Percentiles rank a stretch among this genome's conserved stretches.
phyloP scores from a whole-genome alignment of 371 early-diverging fungal genomes.

The Mortierella sp. region DNA sequence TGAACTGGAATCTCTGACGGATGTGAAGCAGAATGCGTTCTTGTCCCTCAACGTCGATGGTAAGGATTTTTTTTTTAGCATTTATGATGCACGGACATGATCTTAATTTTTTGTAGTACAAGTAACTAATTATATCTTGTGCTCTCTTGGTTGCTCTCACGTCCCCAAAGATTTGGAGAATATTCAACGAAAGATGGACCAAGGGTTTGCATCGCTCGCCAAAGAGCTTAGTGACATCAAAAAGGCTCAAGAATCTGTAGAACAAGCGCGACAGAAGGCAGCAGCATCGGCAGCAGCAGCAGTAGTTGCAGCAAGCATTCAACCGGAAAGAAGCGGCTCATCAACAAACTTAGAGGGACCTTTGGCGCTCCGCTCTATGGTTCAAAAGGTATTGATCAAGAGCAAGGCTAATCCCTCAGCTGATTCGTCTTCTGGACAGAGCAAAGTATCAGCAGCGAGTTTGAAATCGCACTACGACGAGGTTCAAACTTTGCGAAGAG shows the following conservation, averaged over 20 bases:
- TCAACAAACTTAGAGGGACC: slow-evolving; percentile 14
- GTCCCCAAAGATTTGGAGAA: slow-evolving; percentile 42
- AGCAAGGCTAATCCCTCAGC: slow-evolving; percentile 19
- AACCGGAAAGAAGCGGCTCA: not conserved
- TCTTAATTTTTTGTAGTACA: not conserved
- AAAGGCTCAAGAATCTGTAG: slow-evolving; percentile 45
- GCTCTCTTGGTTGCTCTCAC: not conserved
- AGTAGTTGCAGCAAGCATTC: slow-evolving; percentile 13
- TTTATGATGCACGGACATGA: not conserved
- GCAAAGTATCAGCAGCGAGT: slow-evolving; percentile 55
- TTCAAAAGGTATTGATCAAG: slow-evolving; percentile 46
- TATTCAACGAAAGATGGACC: slow-evolving; percentile 58
- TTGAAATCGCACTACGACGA: slow-evolving; percentile 59
- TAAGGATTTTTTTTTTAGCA: slow-evolving; percentile 28
- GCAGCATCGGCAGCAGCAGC: slow-evolving; percentile 18
- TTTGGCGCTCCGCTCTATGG: slow-evolving; percentile 47
- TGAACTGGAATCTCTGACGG: slow-evolving; percentile 74
- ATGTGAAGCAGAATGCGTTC: slow-evolving; percentile 73
- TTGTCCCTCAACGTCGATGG: slow-evolving; percentile 76
- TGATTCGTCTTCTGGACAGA: slow-evolving; percentile 14
- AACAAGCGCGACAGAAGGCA: slow-evolving; percentile 47
- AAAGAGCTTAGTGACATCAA: slow-evolving; percentile 59
- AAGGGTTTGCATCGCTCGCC: slow-evolving; percentile 56
- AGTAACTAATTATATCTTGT: not conserved
- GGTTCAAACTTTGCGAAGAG: slow-evolving; percentile 63